These are phyloP conservation scores for sunflower (Helianthus annuus) DNA, from an alignment of 129 eudicot genomes.

Conservation along the genomic window HanXRQr2.0-SUNRISE NC_035441.2:147755003-147755502, in stretches of 20 bases:
- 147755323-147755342: constrained; percentile 69
- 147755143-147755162: neutral
- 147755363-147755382: constrained; percentile 3
- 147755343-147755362: constrained; percentile 1
- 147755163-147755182: constrained; percentile 2
- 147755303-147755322: constrained; percentile 84
- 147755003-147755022: neutral
- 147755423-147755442: constrained; percentile 79
- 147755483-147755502: constrained; percentile 1
- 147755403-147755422: constrained; percentile 66
- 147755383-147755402: constrained; percentile 22
- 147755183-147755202: neutral
- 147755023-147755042: neutral
- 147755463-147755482: constrained; percentile 91
- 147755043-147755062: neutral
- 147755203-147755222: constrained; percentile 31
- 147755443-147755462: constrained; percentile 96
- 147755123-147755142: neutral
- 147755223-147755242: constrained; percentile 27
- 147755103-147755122: neutral
- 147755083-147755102: neutral
- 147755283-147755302: constrained; percentile 72
- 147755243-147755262: constrained; percentile 69
- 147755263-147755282: constrained; percentile 92
- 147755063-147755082: neutral